phyloP scores from a whole-genome alignment of 2,329 filamentous ascomycete genomes.

The Diaporthe citrichinensis region DNA sequence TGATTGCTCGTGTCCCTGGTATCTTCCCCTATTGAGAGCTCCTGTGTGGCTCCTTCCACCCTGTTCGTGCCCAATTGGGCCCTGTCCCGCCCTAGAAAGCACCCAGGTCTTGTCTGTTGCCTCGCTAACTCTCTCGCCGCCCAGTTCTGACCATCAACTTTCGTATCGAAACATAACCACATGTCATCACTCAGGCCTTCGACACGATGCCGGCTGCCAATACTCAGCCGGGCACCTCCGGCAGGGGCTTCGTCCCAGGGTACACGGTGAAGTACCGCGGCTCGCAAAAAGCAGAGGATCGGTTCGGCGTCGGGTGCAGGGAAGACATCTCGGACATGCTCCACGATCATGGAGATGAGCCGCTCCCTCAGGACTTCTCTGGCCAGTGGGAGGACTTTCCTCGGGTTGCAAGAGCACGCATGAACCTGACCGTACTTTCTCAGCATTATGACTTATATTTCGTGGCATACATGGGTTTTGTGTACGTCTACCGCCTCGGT shows the following conservation, averaged over 20 bases:
- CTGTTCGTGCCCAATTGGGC: neutral
- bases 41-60: neutral
- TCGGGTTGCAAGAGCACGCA: slow-evolving; percentile 53
- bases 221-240: neutral
- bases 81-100: neutral
- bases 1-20: neutral
- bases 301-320: slow-evolving; percentile 9
- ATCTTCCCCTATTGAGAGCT: neutral
- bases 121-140: neutral
- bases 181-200: neutral
- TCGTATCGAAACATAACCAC: neutral
- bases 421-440: slow-evolving; percentile 72
- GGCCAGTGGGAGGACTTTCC: slow-evolving; percentile 46
- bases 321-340: slow-evolving; percentile 28
- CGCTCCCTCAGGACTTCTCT: slow-evolving; percentile 31
- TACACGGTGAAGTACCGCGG: slow-evolving; percentile 29
- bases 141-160: neutral
- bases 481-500: slow-evolving; percentile 70
- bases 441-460: slow-evolving; percentile 75
- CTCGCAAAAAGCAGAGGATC: slow-evolving; percentile 32
- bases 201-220: slow-evolving; percentile 14
- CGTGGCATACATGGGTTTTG: slow-evolving; percentile 68
- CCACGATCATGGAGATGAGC: slow-evolving; percentile 6
- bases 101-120: neutral
- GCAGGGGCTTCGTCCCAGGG: slow-evolving; percentile 31